Conservation (phyloP, 768 basidiomycete genomes). For the Tylopilus sp. region DNA sequence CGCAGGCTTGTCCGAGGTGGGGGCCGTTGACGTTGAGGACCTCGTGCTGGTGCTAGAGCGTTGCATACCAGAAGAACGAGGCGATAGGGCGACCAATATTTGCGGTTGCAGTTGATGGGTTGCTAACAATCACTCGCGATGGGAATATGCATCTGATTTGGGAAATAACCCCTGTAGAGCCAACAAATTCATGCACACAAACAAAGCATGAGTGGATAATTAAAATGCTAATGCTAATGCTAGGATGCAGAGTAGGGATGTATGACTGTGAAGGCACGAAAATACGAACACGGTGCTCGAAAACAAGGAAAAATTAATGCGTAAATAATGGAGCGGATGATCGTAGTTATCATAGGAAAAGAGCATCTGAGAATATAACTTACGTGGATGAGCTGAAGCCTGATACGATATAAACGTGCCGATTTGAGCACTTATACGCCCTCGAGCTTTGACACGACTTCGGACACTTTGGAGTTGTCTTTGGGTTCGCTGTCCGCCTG, state of each 20-base stretch:
- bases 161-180: neutral
- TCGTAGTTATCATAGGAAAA: too few species aligned
- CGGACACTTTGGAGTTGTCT: constrained; percentile 52
- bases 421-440: constrained; percentile 14
- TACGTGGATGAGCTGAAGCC: too few species aligned
- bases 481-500: constrained; percentile 34
- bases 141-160: neutral
- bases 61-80: constrained; percentile 20
- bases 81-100: neutral
- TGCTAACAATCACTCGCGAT: neutral
- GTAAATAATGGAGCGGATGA: too few species aligned
- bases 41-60: constrained; percentile 31
- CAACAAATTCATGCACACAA: neutral
- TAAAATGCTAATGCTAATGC: too few species aligned
- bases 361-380: too few species aligned
- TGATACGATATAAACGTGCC: too few species aligned
- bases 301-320: neutral
- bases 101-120: neutral
- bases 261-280: neutral
- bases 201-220: too few species aligned
- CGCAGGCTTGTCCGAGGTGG: constrained; percentile 37
- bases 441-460: constrained; percentile 31
- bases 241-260: neutral
- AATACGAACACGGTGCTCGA: neutral
- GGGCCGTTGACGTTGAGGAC: constrained; percentile 19